Conservation (phyloP, 805 yeast species). For the Zygoascus biomembranicola region DNA sequence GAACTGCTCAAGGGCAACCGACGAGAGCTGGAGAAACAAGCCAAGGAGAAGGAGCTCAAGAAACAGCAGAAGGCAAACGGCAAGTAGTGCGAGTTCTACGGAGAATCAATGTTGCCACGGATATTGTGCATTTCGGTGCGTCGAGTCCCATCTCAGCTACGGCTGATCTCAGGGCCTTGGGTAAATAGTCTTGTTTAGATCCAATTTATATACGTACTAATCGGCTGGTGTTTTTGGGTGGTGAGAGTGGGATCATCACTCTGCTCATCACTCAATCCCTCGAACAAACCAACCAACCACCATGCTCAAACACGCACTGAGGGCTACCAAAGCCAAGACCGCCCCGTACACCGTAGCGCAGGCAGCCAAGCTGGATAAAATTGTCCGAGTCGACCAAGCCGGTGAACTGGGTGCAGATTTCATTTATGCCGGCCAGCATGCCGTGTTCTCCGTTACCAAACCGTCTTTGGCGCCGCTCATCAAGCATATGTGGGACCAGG, state of each 20-base stretch:
- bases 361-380: conserved; percentile 20
- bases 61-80: neutral
- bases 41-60: conserved; percentile 33
- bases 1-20: conserved; percentile 88
- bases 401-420: conserved; percentile 96
- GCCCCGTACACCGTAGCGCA: conserved; percentile 17
- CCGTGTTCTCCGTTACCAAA: conserved; percentile 57
- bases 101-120: neutral
- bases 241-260: neutral
- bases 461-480: conserved; percentile 74
- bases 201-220: no score
- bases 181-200: neutral
- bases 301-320: conserved; percentile 21
- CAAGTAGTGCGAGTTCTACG: neutral
- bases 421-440: conserved; percentile 85
- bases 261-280: neutral
- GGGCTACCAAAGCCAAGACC: conserved; percentile 9
- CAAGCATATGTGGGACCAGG: conserved; percentile 98
- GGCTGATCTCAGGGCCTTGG: neutral
- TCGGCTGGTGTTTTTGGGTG: no score
- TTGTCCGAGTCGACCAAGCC: conserved; percentile 89
- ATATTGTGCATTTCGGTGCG: neutral
- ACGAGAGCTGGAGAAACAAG: conserved; percentile 63
- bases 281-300: conserved; percentile 2
- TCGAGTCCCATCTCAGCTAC: neutral